Evolutionary conservation across 805 yeast species (phyloP), one percentile per base, ranked within the genome.

Genomic region (Candida sanyiensis): DNA sequence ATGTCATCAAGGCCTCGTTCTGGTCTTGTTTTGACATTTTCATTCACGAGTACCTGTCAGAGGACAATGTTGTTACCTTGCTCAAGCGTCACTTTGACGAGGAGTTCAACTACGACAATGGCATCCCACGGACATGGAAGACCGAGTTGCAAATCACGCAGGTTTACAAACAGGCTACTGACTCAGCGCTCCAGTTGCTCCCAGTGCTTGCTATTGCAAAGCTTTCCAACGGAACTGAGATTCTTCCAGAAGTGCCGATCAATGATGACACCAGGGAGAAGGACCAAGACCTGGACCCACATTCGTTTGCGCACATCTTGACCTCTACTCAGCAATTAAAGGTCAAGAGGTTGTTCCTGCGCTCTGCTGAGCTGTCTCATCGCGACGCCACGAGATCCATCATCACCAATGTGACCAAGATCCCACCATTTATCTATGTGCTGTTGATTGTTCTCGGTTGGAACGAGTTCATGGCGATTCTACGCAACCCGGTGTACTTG

Each of bases 381-480:
- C 67, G 90, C 34, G 97, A 89, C 53, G 88, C 97, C 15, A 89
- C 85, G 59, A 75, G 97, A 48, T 83, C 96, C 3, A 78, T 85
- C 38, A 72, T 88, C 33, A 82, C 80, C 45, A 80, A 82, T 34
- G 73, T 78, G 10, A 77, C 95, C 1, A 79, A 81, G 42, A 82
- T 93, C 41, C 98, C 98, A 4, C 67, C 78, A 47, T 93, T 82
- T 67, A 76, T 93, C 41, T 88, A 86, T 62, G 63, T 77, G 9
- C 54, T 90, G 11, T 64, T 93, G 18, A 59, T 83, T 3, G 77
- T 84, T 3, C 66, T 93, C 17, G 98, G 98, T 8, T 93, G 96
- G 96, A 89, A 89, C 59, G 97, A 93, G 67, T 81, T 93, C 49
- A 74, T 88, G 83, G 82, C 93, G 8, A 75, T 93, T 13, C 55